Conservation (phyloP, 257 asterid genomes). For the Penstemon newberryi region DNA sequence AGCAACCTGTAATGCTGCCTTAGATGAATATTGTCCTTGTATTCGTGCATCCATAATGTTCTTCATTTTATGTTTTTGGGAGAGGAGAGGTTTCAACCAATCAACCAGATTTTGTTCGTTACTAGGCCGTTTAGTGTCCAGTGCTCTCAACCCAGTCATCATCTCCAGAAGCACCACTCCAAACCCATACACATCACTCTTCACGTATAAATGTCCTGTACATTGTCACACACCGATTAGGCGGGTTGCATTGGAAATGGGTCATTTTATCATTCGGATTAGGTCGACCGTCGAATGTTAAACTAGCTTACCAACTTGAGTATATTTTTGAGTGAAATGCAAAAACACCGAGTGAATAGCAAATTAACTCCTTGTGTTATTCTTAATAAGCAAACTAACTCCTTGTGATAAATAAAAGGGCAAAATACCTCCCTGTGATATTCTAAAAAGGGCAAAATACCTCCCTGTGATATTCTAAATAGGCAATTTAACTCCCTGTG, state of each 20-base stretch:
- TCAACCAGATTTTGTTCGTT: slow-evolving; percentile 45
- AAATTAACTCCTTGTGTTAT: no score
- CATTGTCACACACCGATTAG: no score
- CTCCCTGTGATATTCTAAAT: no score
- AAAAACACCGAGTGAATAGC: background rate
- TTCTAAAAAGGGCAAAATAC: no score
- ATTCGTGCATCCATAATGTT: slow-evolving; percentile 44
- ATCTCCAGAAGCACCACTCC: slow-evolving; percentile 69
- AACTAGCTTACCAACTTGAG: background rate
- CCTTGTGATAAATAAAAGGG: no score
- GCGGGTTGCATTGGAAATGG: no score
- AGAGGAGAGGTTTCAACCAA: slow-evolving; percentile 45
- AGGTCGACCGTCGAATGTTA: no score
- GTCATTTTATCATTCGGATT: no score
- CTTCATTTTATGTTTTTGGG: slow-evolving; percentile 38
- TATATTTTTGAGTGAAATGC: background rate
- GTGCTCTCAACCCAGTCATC: slow-evolving; percentile 54
- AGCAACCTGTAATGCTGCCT: slow-evolving; percentile 42
- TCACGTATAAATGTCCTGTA: slow-evolving; percentile 57
- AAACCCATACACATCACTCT: slow-evolving; percentile 63
- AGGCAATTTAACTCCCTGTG: no score
- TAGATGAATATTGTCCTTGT: slow-evolving; percentile 49
- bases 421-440: no score
- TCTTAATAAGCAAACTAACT: no score
- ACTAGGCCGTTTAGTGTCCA: slow-evolving; percentile 39